Evolutionary conservation across 192 early-diverging fungal genomes (phyloP), one percentile per base, ranked within the genome.

Genomic region (Coemansia sp.): DNA sequence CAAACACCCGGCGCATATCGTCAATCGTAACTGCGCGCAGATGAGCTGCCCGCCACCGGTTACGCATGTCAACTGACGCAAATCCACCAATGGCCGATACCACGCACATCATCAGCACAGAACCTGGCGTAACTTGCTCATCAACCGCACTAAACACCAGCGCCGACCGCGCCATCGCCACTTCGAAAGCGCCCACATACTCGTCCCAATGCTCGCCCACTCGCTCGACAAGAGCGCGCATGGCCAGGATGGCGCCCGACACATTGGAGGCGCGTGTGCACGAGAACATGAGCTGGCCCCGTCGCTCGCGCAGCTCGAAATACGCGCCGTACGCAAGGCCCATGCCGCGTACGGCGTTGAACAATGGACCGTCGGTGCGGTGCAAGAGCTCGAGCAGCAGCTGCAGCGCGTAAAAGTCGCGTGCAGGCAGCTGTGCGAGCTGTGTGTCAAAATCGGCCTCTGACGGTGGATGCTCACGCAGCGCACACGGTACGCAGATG

Each of bases 241-340:
- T 63, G 17, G 56, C 64, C 50, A 62, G 31, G 16, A 72, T 66
- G 0, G 74, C 74, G 53, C 75, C 68, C 16, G 64, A 57, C 0
- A 61, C 67, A 38, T 80, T 75, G 7, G 74, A 63, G 1, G 78
- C 82, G 9, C 64, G 39, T 11, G 21, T 27, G 43, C 66, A 68
- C 9, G 9, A n/a, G 8, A 77, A 69, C 11, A 75, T 27, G 5
- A 92, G 64, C 57, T 82, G 77, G 11, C 84, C 84, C 0, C 83
- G 61, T 89, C 90, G 90, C 25, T 80, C 19, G n/a, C 71, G 67
- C 14, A 85, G 65, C 23, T 65, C 56, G 19, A 94, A 61, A 2
- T 79, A 82, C 10, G 86, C 85, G 61, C 85, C 89, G 68, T 94
- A 94, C 0, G 93, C 90, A 57, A 85, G 91, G 21, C 89, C 88